phyloP scores from a whole-genome alignment of 2,329 filamentous ascomycete genomes.

The Penicillium occitanis region DNA sequence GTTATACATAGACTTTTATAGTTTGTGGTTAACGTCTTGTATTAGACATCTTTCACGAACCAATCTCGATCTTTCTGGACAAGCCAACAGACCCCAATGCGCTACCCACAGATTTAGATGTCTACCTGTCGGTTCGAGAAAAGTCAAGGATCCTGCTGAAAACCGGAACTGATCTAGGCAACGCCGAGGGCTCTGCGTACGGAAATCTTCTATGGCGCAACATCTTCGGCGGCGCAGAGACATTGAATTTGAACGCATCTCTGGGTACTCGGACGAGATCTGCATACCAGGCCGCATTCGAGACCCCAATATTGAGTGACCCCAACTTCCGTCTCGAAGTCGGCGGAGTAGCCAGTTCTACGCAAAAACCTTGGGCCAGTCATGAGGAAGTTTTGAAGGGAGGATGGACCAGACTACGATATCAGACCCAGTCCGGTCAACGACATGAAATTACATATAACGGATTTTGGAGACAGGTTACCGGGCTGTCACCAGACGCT shows the following conservation, averaged over 20 bases:
- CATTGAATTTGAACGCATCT: constrained; percentile 80
- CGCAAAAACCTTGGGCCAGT: constrained; percentile 87
- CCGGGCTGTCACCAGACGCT: constrained; percentile 70
- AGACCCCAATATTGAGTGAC: constrained; percentile 78
- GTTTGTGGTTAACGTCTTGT: not conserved
- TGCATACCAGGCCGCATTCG: constrained; percentile 83
- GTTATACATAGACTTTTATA: constrained; percentile 2
- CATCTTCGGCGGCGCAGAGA: constrained; percentile 90
- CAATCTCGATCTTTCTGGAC: constrained; percentile 79
- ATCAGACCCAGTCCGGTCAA: constrained; percentile 64
- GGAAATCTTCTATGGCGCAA: constrained; percentile 85
- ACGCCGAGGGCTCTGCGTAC: constrained; percentile 90
- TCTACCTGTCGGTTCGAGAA: constrained; percentile 76
- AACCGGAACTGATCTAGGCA: constrained; percentile 91
- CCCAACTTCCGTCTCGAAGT: constrained; percentile 76
- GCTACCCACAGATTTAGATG: constrained; percentile 74
- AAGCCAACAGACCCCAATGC: constrained; percentile 69
- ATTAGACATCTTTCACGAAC: constrained; percentile 80
- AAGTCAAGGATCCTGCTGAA: constrained; percentile 82
- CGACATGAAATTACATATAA: constrained; percentile 78
- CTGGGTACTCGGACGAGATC: constrained; percentile 87
- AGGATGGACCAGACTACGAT: constrained; percentile 72
- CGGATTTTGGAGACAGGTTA: constrained; percentile 84
- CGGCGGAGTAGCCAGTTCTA: constrained; percentile 78
- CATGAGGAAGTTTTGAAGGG: constrained; percentile 88